These are phyloP conservation scores for Chalaropsis ovoidea DNA, from an alignment of 2,329 filamentous ascomycete species.

Conservation along the genomic window DNA sequence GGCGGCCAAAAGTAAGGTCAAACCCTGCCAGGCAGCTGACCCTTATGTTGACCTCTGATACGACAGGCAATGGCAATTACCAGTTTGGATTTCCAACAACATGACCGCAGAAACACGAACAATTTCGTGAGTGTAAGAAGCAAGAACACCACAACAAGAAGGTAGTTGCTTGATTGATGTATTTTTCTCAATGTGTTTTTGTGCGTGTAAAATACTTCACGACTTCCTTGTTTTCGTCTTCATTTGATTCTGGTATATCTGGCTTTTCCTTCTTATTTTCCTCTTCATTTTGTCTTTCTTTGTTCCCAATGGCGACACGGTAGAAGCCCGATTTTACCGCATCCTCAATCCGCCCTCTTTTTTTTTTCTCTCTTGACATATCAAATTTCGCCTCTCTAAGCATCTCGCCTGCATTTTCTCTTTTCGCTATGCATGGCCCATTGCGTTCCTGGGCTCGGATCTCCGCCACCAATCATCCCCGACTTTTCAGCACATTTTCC, in stretches of 20 bases:
- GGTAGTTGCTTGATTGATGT: background rate
- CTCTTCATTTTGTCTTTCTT: constrained; percentile 4
- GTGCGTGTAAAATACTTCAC: constrained; percentile 11
- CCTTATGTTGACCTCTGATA: too few species aligned
- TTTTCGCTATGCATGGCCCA: constrained; percentile 19
- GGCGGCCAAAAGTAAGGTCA: background rate
- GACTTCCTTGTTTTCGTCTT: background rate
- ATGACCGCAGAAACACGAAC: background rate
- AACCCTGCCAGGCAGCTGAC: background rate
- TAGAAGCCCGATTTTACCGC: constrained; percentile 7
- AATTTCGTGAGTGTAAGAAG: background rate
- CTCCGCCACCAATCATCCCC: constrained; percentile 13
- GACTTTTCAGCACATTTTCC: background rate
- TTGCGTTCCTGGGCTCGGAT: constrained; percentile 23
- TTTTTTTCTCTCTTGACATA: background rate
- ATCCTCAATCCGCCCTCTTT: background rate
- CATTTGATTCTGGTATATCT: constrained; percentile 2
- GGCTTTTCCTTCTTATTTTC: constrained; percentile 5
- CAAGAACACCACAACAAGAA: background rate
- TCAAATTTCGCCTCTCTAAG: background rate
- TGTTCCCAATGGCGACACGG: background rate
- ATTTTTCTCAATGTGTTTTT: constrained; percentile 5
- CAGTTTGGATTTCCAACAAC: background rate
- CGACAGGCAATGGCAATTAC: background rate
- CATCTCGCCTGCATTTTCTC: background rate